Conservation (phyloP, 768 basidiomycete genomes). For the Leccinum subgranulosum region DNA sequence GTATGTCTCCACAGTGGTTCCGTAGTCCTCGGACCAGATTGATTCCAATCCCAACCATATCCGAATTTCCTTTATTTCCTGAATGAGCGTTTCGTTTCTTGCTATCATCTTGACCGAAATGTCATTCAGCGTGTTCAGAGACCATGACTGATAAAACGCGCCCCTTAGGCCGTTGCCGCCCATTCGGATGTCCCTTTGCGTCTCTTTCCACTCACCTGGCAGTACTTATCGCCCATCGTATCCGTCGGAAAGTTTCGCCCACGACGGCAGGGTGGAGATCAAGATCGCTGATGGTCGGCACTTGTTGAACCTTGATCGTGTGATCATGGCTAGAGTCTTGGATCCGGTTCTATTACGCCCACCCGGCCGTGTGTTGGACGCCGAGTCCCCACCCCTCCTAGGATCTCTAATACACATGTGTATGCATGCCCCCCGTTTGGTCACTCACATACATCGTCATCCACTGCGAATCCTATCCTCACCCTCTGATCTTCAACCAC, state of each 20-base stretch:
- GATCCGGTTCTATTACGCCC: constrained; percentile 55
- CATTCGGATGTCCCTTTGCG: too few species aligned
- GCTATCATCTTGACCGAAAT: constrained; percentile 60
- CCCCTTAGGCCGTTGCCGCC: too few species aligned
- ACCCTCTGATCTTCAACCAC: background rate
- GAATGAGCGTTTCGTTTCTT: constrained; percentile 41
- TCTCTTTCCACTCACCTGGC: too few species aligned
- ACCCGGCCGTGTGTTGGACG: constrained; percentile 74
- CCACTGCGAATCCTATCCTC: background rate
- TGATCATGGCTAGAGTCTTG: constrained; percentile 56
- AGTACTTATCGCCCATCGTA: constrained; percentile 55
- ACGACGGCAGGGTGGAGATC: constrained; percentile 35
- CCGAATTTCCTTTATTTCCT: constrained; percentile 79
- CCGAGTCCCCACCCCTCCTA: too few species aligned
- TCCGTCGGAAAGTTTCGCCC: constrained; percentile 40
- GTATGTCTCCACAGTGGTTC: too few species aligned
- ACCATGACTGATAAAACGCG: too few species aligned
- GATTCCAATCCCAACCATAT: too few species aligned
- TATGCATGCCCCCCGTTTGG: too few species aligned
- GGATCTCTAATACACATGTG: too few species aligned
- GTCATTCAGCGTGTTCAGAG: constrained; percentile 77
- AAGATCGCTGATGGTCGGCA: constrained; percentile 44
- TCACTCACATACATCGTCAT: too few species aligned
- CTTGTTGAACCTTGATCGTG: constrained; percentile 56
- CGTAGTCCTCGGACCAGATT: too few species aligned